A percentile compares a stretch with the other conserved stretches of the same genome.
phyloP scores from a whole-genome alignment of 2,329 filamentous ascomycete genomes.

The Escovopsis sp. region DNA sequence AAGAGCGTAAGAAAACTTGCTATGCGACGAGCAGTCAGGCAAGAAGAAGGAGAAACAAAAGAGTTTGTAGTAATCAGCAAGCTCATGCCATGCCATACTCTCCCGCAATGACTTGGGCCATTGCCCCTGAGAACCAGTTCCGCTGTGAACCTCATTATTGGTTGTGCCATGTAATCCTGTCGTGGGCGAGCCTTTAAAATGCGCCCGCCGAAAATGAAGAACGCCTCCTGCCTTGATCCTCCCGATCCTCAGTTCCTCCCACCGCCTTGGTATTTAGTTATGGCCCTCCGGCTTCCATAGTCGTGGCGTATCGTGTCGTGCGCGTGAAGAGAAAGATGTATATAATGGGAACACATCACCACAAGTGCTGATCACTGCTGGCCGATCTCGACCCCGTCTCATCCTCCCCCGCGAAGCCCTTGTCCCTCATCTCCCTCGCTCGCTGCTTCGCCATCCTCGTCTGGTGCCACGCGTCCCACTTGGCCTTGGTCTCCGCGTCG shows the following conservation, averaged over 20 bases:
- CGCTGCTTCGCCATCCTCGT: slow-evolving; percentile 26
- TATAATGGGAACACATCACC: slow-evolving; percentile 7
- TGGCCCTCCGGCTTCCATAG: not conserved
- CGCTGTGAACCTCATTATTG: not conserved
- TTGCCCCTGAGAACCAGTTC: not conserved
- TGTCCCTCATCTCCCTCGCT: slow-evolving; percentile 23
- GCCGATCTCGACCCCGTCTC: slow-evolving; percentile 16
- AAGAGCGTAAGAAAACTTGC: too few species aligned
- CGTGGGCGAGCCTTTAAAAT: not conserved
- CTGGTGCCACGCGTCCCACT: slow-evolving; percentile 30
- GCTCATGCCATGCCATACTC: not conserved
- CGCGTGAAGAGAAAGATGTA: not conserved
- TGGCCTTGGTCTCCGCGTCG: slow-evolving; percentile 25
- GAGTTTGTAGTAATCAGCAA: not conserved
- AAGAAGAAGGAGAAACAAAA: slow-evolving; percentile 1
- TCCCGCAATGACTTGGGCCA: not conserved
- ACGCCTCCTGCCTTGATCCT: not conserved
- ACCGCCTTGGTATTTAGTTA: not conserved
- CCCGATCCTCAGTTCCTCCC: slow-evolving; percentile 1
- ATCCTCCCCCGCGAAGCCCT: slow-evolving; percentile 23
- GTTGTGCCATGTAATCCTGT: not conserved
- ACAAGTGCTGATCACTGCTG: slow-evolving; percentile 16
- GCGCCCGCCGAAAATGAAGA: not conserved
- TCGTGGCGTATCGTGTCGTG: not conserved
- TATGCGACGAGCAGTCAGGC: not conserved